phyloP scores from a whole-genome alignment of 164 flowering plant species.

The Tetracentron sinense region DNA sequence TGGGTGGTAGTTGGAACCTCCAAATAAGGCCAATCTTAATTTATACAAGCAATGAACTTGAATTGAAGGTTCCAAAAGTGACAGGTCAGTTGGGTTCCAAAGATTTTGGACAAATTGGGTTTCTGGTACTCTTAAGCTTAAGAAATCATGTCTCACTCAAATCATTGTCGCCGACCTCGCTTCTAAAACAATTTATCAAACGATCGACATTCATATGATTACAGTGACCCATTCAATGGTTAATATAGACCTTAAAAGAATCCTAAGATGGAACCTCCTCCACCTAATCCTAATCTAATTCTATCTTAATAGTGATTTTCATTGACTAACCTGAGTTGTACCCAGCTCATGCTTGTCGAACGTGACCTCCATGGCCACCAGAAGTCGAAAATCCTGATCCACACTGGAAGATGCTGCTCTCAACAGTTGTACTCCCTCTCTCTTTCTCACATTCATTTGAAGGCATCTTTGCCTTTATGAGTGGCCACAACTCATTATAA shows the following conservation, averaged over 20 bases:
- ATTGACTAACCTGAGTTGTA: not conserved
- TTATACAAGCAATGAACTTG: not conserved
- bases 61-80: conserved; percentile 4
- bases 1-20: conserved; percentile 14
- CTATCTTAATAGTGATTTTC: too few relatives aligned
- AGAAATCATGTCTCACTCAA: not conserved
- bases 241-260: too few relatives aligned
- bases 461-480: not conserved
- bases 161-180: not conserved
- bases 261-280: too few relatives aligned
- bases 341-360: not conserved
- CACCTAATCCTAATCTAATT: too few relatives aligned
- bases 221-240: too few relatives aligned
- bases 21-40: conserved; percentile 7
- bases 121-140: not conserved
- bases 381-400: not conserved
- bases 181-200: not conserved
- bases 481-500: not conserved
- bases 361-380: not conserved
- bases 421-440: too few relatives aligned
- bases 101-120: conserved; percentile 15
- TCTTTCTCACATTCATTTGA: too few relatives aligned
- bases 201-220: not conserved
- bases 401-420: not conserved
- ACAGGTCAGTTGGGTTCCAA: conserved; percentile 15